Percentiles rank a stretch among this genome's conserved stretches.
These are phyloP conservation scores for Zanthoxylum bungeanum DNA, from an alignment of 345 rosid species.

Conservation along the genomic window DNA sequence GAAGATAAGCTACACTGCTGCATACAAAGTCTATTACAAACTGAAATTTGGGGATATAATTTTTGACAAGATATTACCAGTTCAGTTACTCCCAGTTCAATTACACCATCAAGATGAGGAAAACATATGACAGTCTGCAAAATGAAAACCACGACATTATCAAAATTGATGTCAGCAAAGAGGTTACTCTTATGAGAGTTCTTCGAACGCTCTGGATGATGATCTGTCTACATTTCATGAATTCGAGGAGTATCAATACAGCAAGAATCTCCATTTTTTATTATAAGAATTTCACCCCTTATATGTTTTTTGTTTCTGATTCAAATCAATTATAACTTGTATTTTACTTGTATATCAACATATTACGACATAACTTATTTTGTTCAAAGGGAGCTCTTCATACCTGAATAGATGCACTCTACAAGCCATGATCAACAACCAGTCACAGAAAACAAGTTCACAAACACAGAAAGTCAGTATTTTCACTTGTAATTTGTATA, in stretches of 20 bases:
- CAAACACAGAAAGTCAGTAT: slow-evolving; percentile 23
- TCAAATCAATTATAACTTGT: neutral
- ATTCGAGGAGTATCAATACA: neutral
- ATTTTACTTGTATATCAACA: neutral
- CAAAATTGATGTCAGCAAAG: slow-evolving; percentile 11
- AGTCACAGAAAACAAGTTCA: slow-evolving; percentile 4
- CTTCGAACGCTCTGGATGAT: neutral
- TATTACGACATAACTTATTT: neutral
- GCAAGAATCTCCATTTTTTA: slow-evolving; percentile 1
- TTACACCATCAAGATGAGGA: slow-evolving; percentile 80
- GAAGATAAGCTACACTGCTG: neutral
- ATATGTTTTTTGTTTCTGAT: neutral
- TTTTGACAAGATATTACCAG: slow-evolving; percentile 51
- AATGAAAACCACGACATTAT: slow-evolving; percentile 17
- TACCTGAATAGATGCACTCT: slow-evolving; percentile 99
- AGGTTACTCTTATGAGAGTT: slow-evolving; percentile 1
- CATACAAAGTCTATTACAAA: neutral
- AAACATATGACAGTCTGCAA: slow-evolving; percentile 90
- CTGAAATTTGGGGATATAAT: neutral
- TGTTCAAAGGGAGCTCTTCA: neutral
- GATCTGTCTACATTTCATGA: neutral
- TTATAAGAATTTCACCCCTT: neutral
- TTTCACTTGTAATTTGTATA: neutral
- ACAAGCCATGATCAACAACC: slow-evolving; percentile 18
- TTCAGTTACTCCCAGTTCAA: slow-evolving; percentile 89